Base-by-base conservation (phyloP, 768 basidiomycete species). In the Boletales sp. region DNA sequence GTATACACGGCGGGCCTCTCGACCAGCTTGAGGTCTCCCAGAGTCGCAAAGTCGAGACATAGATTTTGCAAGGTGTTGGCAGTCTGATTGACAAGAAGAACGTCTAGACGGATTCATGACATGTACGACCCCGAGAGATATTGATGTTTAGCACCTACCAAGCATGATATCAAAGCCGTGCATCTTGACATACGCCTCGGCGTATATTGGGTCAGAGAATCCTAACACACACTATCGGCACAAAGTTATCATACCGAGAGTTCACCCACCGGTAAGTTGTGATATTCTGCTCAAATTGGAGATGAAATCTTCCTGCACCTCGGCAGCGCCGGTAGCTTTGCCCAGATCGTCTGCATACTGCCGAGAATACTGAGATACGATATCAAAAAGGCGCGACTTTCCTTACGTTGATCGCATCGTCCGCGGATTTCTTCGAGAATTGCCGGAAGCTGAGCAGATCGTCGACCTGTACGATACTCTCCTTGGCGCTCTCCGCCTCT, bases 131-230 rank as follows among this genome's bases (percentile, higher is more conserved):
- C 34, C 19, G 29, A 17, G 10, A 6, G 24, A 27, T 24, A 41
- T 36, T 21, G 10, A 43, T 21, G 21, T 21, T 21, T 21, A 2
- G 30, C 17, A 64, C 75, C 21, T 47, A 90, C 90, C 92, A 4
- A 99, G 81, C 37, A 92, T 71, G 62, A 99, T 97, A 66, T 99
- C 95, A 67, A 98, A 98, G 35, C 94, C 93, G 56, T 97, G 91
- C 70, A 98, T 91, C 68, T 94, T 95, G 57, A 98, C 94, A 62
- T 91, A 92, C 2, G 95, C 94, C 67, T 99, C 97, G 8, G 94
- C 94, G 60, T 98, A 98, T 54, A 99, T 92, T 11, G 95, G 92
- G 66, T 98, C 97, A 24, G 94, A 97, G 79, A 98, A 98, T 30
- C 95, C 94, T 84, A 58, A 39, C 31, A 19, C 8, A 18, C 43